Conservation (phyloP, 2,329 filamentous ascomycete species). For the Cytospora mali region DNA sequence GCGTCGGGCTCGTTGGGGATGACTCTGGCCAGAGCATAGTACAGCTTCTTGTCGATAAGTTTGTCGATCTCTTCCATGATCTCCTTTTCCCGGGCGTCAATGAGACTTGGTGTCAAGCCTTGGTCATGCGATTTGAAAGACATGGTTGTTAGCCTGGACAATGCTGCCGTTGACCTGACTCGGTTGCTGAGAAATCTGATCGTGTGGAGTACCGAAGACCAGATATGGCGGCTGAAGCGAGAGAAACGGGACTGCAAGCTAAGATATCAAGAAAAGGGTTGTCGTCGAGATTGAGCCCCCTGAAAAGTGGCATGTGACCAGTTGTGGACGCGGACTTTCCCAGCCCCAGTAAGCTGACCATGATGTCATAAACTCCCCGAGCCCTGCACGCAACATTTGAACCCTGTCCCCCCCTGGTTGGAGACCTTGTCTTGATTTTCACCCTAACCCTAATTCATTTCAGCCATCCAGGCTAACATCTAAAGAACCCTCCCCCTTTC, state of each 20-base stretch:
- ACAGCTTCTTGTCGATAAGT: constrained; percentile 29
- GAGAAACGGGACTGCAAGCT: not conserved
- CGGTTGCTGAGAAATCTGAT: not conserved
- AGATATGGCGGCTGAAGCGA: too few relatives aligned
- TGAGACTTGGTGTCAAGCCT: constrained; percentile 21
- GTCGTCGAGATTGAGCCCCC: not conserved
- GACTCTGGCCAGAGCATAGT: constrained; percentile 24
- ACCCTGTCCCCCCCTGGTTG: not conserved
- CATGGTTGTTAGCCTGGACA: constrained; percentile 9
- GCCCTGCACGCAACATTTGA: not conserved
- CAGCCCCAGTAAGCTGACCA: not conserved
- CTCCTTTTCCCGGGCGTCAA: constrained; percentile 26
- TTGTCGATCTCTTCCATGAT: constrained; percentile 28
- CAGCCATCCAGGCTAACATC: too few relatives aligned
- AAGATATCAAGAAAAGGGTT: not conserved
- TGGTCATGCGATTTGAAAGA: constrained; percentile 25
- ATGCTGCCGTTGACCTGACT: not conserved
- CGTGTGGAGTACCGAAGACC: not conserved
- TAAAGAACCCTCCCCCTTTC: constrained; percentile 29
- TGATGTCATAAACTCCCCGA: not conserved
- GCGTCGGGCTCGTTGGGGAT: constrained; percentile 25
- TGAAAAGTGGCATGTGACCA: not conserved
- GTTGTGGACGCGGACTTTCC: not conserved
- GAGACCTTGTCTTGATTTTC: not conserved
- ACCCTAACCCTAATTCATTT: not conserved